A percentile compares a stretch with the other conserved stretches of the same genome.
Evolutionary conservation across 257 asterid genomes (phyloP).

Genomic region (Solanum infundibuliforme): DNA sequence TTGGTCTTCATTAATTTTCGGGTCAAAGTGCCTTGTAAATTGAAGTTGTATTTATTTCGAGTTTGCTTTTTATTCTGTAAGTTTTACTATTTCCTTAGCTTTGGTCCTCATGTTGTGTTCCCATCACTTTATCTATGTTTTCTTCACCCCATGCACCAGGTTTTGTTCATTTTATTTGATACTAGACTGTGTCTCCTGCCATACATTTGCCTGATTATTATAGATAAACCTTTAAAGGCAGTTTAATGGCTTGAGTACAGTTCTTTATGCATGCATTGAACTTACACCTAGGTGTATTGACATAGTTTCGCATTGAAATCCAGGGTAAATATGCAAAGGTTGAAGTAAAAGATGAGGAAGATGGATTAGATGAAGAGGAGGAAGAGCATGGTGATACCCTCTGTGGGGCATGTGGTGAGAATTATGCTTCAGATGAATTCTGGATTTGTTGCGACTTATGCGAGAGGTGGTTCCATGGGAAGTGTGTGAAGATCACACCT

Average conservation of each 20-base stretch:
- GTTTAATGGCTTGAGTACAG: background rate
- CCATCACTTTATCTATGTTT: background rate
- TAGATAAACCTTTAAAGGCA: background rate
- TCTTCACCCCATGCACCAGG: background rate
- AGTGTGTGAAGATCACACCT: conserved; percentile 77
- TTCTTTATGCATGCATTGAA: background rate
- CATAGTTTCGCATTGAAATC: background rate
- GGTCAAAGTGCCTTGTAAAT: background rate
- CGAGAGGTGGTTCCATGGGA: conserved; percentile 83
- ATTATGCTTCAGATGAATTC: conserved; percentile 51
- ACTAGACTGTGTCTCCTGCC: background rate
- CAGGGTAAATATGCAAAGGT: conserved; percentile 22
- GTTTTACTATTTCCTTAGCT: background rate
- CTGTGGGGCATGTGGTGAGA: conserved; percentile 72
- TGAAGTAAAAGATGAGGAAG: conserved; percentile 20
- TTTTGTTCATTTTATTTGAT: background rate
- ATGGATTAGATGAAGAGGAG: conserved; percentile 25
- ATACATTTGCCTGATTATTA: background rate
- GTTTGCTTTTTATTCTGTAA: background rate
- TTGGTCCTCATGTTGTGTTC: background rate
- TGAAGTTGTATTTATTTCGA: background rate
- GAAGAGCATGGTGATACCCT: conserved; percentile 65
- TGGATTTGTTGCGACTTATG: conserved; percentile 79
- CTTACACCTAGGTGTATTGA: background rate
- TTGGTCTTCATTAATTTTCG: background rate